Conservation (phyloP, 169 alveolate genomes). For the Plasmodium coatneyi region DNA sequence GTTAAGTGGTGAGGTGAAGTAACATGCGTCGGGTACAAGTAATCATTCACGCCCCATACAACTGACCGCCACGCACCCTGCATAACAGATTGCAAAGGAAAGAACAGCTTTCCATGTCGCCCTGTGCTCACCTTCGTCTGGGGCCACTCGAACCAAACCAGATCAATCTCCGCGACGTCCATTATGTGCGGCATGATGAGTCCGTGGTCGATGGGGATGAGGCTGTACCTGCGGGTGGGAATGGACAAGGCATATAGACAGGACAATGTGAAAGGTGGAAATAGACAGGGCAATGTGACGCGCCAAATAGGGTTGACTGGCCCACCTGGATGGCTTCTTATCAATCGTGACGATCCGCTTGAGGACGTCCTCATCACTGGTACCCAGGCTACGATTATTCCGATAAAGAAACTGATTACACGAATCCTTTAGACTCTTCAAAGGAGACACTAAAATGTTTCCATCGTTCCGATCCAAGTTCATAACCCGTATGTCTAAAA, state of each 20-base stretch:
- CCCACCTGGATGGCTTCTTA: slow-evolving; percentile 49
- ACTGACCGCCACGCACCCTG: background rate
- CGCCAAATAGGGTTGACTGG: background rate
- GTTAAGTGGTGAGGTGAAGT: background rate
- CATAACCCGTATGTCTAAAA: slow-evolving; percentile 96
- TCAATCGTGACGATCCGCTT: slow-evolving; percentile 56
- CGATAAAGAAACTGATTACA: slow-evolving; percentile 36
- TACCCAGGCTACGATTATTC: slow-evolving; percentile 3
- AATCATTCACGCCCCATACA: background rate
- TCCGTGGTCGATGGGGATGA: slow-evolving; percentile 99
- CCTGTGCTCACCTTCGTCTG: slow-evolving; percentile 88
- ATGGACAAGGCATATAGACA: background rate
- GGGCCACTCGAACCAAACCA: slow-evolving; percentile 99
- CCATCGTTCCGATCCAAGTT: slow-evolving; percentile 98
- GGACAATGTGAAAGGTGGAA: background rate
- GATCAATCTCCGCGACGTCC: slow-evolving; percentile 96
- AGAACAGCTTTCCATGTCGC: background rate
- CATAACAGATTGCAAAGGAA: background rate
- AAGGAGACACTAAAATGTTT: slow-evolving; percentile 93
- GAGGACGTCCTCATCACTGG: slow-evolving; percentile 27
- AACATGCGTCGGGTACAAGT: background rate
- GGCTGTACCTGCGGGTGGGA: slow-evolving; percentile 82
- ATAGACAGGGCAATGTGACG: background rate
- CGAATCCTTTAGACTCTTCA: slow-evolving; percentile 75
- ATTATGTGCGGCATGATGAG: slow-evolving; percentile 96